These are phyloP conservation scores for Trebouxia sp. DNA, from an alignment of 139 green algal genomes.

Conservation along the genomic window DNA sequence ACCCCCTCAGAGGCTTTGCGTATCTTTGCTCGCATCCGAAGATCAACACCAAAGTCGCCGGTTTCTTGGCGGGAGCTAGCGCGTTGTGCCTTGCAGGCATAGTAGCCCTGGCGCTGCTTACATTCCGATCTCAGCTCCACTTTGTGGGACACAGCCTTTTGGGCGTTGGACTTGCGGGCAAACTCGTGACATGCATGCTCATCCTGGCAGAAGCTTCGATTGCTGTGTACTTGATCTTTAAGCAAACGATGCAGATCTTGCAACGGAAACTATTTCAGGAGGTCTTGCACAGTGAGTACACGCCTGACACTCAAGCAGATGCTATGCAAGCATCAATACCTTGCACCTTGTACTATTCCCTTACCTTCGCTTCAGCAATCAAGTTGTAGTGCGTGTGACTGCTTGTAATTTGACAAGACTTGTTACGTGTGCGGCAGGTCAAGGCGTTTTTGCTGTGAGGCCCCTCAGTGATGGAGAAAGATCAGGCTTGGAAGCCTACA, in stretches of 20 bases:
- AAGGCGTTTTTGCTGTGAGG: conserved; percentile 8
- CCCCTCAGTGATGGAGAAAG: conserved; percentile 7
- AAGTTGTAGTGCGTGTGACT: background rate
- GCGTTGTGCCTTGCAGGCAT: background rate
- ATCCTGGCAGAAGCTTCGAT: conserved; percentile 9
- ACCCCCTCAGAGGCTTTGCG: background rate
- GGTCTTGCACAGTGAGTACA: background rate
- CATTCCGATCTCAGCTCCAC: background rate
- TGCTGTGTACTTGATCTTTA: background rate
- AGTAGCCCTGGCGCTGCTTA: background rate
- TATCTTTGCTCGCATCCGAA: conserved; percentile 1
- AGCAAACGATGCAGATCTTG: conserved; percentile 9
- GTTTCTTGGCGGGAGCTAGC: background rate
- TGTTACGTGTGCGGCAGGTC: background rate
- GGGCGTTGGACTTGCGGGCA: background rate
- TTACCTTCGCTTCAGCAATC: too few relatives aligned
- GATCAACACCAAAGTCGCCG: background rate
- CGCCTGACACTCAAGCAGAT: background rate
- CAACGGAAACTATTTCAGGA: background rate
- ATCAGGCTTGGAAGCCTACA: background rate
- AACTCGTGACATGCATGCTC: background rate
- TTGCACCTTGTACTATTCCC: too few relatives aligned
- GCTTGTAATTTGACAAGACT: background rate
- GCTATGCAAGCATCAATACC: background rate
- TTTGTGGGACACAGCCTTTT: background rate